A percentile compares a stretch with the other conserved stretches of the same genome.
phyloP scores from a whole-genome alignment of 352 stramenopile species.

The Peronospora tabacina region DNA sequence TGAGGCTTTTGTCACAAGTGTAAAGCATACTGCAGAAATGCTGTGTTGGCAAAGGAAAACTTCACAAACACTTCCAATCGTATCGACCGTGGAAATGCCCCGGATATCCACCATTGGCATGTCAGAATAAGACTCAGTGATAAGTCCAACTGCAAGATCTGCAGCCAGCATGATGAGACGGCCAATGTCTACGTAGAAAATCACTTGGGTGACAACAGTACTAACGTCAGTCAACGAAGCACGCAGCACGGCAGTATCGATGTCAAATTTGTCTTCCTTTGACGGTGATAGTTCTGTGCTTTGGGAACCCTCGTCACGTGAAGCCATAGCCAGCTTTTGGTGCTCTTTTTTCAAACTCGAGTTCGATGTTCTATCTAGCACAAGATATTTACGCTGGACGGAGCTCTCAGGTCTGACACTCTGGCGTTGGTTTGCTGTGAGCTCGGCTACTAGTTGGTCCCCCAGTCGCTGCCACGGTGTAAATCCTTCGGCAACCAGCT shows the following conservation, averaged over 20 bases:
- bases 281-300: slow-evolving; percentile 5
- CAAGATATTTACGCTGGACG: slow-evolving; percentile 23
- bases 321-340: slow-evolving; percentile 6
- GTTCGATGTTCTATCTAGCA: slow-evolving; percentile 24
- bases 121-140: slow-evolving; percentile 57
- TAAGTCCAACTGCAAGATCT: slow-evolving; percentile 34
- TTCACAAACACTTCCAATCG: slow-evolving; percentile 37
- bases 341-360: slow-evolving; percentile 22
- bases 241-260: slow-evolving; percentile 30
- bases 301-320: background rate
- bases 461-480: slow-evolving; percentile 28
- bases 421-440: slow-evolving; percentile 30
- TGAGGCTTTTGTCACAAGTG: slow-evolving; percentile 29
- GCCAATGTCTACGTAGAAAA: slow-evolving; percentile 33
- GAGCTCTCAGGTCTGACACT: slow-evolving; percentile 12
- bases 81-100: slow-evolving; percentile 37
- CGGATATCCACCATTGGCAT: slow-evolving; percentile 51
- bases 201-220: slow-evolving; percentile 19
- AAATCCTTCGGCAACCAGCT: slow-evolving; percentile 15
- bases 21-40: slow-evolving; percentile 32
- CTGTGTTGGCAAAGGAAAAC: slow-evolving; percentile 42
- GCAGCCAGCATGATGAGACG: slow-evolving; percentile 23
- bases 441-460: slow-evolving; percentile 24
- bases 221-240: slow-evolving; percentile 26
- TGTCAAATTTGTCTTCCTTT: slow-evolving; percentile 20